phyloP scores from a whole-genome alignment of 495 filamentous ascomycete genomes.

The Talaromyces nanjingensis region DNA sequence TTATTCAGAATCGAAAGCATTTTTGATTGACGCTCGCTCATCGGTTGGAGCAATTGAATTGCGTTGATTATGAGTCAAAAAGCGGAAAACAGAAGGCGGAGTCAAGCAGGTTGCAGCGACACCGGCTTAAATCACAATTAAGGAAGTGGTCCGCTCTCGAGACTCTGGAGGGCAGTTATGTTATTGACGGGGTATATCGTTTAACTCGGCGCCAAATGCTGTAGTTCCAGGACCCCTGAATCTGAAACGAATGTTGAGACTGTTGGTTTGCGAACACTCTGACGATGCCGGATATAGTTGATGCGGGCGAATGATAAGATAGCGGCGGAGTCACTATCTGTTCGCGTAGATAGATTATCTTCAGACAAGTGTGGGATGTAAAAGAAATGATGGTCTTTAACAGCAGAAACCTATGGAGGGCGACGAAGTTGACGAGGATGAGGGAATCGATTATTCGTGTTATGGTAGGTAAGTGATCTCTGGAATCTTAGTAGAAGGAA shows the following conservation, averaged over 20 bases:
- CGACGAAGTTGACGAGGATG: background rate
- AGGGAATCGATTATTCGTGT: background rate
- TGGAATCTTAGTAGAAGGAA: background rate
- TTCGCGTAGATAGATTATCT: background rate
- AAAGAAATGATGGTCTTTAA: background rate
- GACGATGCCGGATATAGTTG: background rate
- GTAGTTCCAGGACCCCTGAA: background rate
- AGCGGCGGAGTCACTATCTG: background rate
- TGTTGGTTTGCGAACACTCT: background rate
- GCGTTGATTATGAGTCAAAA: background rate
- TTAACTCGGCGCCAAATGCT: background rate
- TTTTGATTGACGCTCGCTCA: conserved; percentile 14
- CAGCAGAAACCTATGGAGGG: background rate
- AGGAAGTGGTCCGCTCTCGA: background rate
- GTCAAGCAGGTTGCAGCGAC: background rate
- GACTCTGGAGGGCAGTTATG: background rate
- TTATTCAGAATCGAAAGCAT: conserved; percentile 45
- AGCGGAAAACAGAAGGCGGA: background rate
- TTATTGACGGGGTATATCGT: background rate
- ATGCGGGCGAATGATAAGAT: background rate
- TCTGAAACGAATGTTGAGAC: conserved; percentile 1
- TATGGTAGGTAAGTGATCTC: background rate
- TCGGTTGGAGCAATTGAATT: background rate
- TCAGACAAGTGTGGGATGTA: background rate
- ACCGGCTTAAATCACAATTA: background rate